Evolutionary conservation across 129 eudicot genomes (phyloP).

Genomic region (Lactuca sativa): DNA sequence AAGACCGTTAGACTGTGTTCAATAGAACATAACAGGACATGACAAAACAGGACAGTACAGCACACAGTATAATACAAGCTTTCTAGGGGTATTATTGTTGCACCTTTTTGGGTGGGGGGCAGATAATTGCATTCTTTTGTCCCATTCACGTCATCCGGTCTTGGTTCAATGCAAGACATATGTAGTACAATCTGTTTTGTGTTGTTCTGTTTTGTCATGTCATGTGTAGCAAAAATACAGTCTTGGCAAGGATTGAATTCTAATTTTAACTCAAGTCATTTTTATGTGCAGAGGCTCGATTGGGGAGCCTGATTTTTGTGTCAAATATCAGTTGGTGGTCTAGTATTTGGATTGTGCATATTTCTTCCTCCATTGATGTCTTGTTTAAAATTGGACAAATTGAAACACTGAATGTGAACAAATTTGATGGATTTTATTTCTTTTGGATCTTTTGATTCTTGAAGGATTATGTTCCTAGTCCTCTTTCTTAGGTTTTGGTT

Average conservation of each 20-base stretch:
- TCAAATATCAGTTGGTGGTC: conserved; percentile 25
- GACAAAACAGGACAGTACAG: neutral
- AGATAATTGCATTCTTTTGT: no score
- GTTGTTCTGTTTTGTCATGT: no score
- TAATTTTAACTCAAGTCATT: conserved; percentile 10
- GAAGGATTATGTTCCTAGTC: no score
- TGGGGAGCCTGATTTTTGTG: conserved; percentile 30
- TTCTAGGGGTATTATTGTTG: no score
- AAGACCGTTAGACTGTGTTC: neutral
- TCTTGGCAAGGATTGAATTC: neutral
- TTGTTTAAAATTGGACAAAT: conserved; percentile 20
- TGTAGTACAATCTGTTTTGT: no score
- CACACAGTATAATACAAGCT: no score
- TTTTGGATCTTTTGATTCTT: neutral
- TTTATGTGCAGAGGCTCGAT: conserved; percentile 38
- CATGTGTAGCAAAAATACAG: neutral
- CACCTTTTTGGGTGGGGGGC: no score
- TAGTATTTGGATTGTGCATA: conserved; percentile 32
- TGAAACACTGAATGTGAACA: conserved; percentile 29
- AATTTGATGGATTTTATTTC: conserved; percentile 19
- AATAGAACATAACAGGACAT: neutral
- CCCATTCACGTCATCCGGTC: no score
- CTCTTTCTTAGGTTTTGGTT: no score
- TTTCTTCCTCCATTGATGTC: conserved; percentile 27
- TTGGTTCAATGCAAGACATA: no score